Base-by-base conservation (phyloP, 345 rosid species). In the Brassica carinata region DNA sequence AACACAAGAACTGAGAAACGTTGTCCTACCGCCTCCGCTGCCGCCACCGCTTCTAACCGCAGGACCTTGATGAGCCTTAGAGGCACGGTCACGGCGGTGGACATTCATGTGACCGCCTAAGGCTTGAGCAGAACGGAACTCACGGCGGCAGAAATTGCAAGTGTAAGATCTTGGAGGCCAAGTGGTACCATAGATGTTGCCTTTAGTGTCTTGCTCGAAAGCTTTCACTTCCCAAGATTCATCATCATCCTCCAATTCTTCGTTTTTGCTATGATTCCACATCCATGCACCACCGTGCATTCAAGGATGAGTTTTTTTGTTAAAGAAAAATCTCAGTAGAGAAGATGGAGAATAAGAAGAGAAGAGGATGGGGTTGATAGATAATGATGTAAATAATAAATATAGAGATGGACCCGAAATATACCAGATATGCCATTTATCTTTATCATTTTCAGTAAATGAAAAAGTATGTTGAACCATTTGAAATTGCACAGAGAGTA, bases 31-130 rank as follows among this genome's bases (percentile, higher is more conserved):
- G 10, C 71, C 76, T 43, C 78, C 62, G 58, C 72, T 55, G 18
- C 71, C 70, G 2, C 67, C n/a, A 26, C 31, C 18, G 51, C 43
- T 65, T 66, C 69, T 64, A 31, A 74, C 64, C 2, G 43, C 27
- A 77, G 87, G 2, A 88, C 79, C 61, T 66, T 89, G 91, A 84
- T 89, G 92, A 73, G 93, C 94, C 69, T 86, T 84, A 62, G 99
- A 93, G 19, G 73, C 85, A 0, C 98, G 89, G 87, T 96, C 98
- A 1, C 97, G 91, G 87, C 99, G 99, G 84, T 93, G 99, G 61
- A 96, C 96, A 34, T 96, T 96, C 99, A 96, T 96, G 87, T 96
- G 99, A 74, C 99, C 99, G 0, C 98, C 99, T 53, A 96, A 89
- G 74, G 98, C 99, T 86, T 96, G 99, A 58, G 99, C 98, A 2